Evolutionary conservation across 192 early-diverging fungal genomes (phyloP).

Genomic region (Coemansia sp.): DNA sequence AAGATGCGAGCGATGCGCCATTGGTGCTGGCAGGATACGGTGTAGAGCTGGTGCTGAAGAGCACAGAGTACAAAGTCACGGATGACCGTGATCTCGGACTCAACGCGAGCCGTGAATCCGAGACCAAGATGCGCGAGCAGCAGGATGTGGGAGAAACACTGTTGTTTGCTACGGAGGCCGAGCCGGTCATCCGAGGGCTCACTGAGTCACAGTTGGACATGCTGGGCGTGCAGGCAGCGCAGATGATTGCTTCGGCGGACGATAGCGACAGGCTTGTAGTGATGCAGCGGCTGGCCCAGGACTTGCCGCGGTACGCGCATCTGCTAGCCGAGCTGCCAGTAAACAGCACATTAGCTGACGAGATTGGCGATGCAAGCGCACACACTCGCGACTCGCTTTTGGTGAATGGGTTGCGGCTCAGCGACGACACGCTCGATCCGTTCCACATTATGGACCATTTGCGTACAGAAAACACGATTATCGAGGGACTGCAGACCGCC

Average conservation of each 20-base stretch:
- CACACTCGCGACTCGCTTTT: slow-evolving; percentile 43
- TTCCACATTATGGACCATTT: slow-evolving; percentile 64
- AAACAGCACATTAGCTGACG: slow-evolving; percentile 48
- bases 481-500: slow-evolving; percentile 53
- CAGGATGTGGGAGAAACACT: slow-evolving; percentile 68
- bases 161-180: slow-evolving; percentile 86
- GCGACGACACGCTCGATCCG: slow-evolving; percentile 60
- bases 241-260: slow-evolving; percentile 64
- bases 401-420: slow-evolving; percentile 68
- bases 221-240: slow-evolving; percentile 71
- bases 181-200: slow-evolving; percentile 84
- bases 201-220: slow-evolving; percentile 50
- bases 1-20: not conserved
- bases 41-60: slow-evolving; percentile 92
- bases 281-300: slow-evolving; percentile 69
- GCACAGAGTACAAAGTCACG: slow-evolving; percentile 92
- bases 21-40: slow-evolving; percentile 84
- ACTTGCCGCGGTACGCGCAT: slow-evolving; percentile 90
- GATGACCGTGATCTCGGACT: slow-evolving; percentile 75
- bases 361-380: slow-evolving; percentile 37
- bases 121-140: not conserved
- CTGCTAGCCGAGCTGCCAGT: slow-evolving; percentile 59
- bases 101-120: slow-evolving; percentile 21
- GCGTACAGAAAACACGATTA: slow-evolving; percentile 56
- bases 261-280: slow-evolving; percentile 61